Evolutionary conservation across 257 asterid species (phyloP).

Genomic region (Henckelia pumila): DNA sequence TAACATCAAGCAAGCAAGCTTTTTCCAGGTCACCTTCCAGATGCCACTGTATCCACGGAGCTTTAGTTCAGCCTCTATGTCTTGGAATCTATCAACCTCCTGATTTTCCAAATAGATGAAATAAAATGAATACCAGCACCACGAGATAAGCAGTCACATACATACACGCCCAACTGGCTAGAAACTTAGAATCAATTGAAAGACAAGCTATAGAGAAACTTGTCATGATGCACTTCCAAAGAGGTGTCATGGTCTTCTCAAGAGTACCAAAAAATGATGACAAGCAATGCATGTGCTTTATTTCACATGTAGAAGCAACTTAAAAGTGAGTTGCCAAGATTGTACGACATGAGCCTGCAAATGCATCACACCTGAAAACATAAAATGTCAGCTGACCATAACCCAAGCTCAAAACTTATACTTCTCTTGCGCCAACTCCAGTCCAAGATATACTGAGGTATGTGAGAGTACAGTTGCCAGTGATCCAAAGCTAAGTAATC

Average conservation of each 20-base stretch:
- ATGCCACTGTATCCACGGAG: slow-evolving; percentile 82
- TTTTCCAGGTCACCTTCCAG: slow-evolving; percentile 78
- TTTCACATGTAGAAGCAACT: too few species aligned
- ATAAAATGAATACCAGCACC: slow-evolving; percentile 12
- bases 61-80: slow-evolving; percentile 65
- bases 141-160: slow-evolving; percentile 13
- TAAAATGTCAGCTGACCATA: slow-evolving; percentile 95
- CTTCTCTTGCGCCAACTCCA: slow-evolving; percentile 91
- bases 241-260: neutral
- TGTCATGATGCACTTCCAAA: slow-evolving; percentile 8
- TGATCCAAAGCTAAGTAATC: slow-evolving; percentile 79
- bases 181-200: slow-evolving; percentile 7
- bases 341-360: too few species aligned
- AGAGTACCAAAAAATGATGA: slow-evolving; percentile 11
- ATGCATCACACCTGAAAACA: slow-evolving; percentile 74
- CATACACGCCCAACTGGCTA: neutral
- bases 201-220: slow-evolving; percentile 4
- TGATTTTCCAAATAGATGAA: slow-evolving; percentile 39
- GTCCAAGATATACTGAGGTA: slow-evolving; percentile 73
- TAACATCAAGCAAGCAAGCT: slow-evolving; percentile 27
- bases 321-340: too few species aligned
- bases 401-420: slow-evolving; percentile 84
- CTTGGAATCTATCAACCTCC: slow-evolving; percentile 97
- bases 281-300: too few species aligned
- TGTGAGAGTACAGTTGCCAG: slow-evolving; percentile 70